Evolutionary conservation across 2,329 filamentous ascomycete species (phyloP), one percentile per base, ranked within the genome.

Genomic region (Aspergillus quadrilineatus): DNA sequence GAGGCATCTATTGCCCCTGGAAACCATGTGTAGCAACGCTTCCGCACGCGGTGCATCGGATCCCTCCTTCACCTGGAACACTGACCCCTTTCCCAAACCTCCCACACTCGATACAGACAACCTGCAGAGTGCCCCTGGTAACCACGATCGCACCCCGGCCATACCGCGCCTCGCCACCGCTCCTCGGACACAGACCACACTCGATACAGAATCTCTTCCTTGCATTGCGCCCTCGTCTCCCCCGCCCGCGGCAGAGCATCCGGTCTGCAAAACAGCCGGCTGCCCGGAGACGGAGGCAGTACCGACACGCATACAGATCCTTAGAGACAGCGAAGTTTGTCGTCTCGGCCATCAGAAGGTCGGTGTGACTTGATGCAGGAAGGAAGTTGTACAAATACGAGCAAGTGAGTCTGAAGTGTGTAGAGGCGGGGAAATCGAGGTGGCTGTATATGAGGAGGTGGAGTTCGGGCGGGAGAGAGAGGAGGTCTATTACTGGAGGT

Each of bases 381-480:
- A 69, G 53, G 6, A 69, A 43, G 6, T 57, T 9, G 55, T 64
- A 55, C 42, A 74, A 65, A 58, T 68, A 66, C 26, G 51, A 50
- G 59, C 66, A 66, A 5, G 65, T 69, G 29, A 67, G 51, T 29
- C 63, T 63, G 4, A 73, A 62, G 9, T 62, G 50, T 28, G 69
- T 55, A 5, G 60, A 7, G 48, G 69, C 67, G 32, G 65, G 64
- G 50, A 71, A 63, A 2, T 44, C 46, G 42, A 74, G 65, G 15
- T 65, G 29, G 6, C 56, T 43, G 36, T 59, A 42, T 34, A 74
- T 67, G 1, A 63, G 52, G 22, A 65, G 55, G 36, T 70, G 69
- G 22, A 74, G 57, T 58, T 74, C 71, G 0, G 68, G 61, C 9
- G 72, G 71, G 3, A 73, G 36, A 14, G 47, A 44, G 8, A 54